A percentile compares a stretch with the other conserved stretches of the same genome.
These are phyloP conservation scores for Eremomyces bilateralis DNA, from an alignment of 495 filamentous ascomycete genomes.

Conservation along the genomic window DNA sequence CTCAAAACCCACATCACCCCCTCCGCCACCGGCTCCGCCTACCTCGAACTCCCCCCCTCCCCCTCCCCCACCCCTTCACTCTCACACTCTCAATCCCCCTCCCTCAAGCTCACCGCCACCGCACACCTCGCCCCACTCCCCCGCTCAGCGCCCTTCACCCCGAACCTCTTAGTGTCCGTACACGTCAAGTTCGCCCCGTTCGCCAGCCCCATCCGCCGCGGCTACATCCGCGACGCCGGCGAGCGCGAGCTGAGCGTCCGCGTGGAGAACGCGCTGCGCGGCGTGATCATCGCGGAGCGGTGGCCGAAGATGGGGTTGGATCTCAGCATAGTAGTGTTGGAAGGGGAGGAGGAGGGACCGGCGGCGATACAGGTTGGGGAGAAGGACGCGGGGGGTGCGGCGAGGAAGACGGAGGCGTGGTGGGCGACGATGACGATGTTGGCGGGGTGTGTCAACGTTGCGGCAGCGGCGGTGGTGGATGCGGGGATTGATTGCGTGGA, in stretches of 20 bases:
- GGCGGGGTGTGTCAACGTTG: slow-evolving; percentile 79
- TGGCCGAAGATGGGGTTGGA: slow-evolving; percentile 97
- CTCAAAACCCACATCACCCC: slow-evolving; percentile 82
- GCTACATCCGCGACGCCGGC: slow-evolving; percentile 65
- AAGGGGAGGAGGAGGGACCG: slow-evolving; percentile 63
- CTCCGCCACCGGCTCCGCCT: slow-evolving; percentile 83
- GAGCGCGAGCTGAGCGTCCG: slow-evolving; percentile 85
- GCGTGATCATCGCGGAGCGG: slow-evolving; percentile 71
- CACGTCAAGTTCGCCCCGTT: slow-evolving; percentile 95
- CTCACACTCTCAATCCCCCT: slow-evolving; percentile 27
- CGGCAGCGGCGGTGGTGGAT: slow-evolving; percentile 86
- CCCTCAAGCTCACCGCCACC: slow-evolving; percentile 73
- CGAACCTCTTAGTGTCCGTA: slow-evolving; percentile 72
- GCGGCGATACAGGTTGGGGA: slow-evolving; percentile 20
- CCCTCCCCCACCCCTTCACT: slow-evolving; percentile 16
- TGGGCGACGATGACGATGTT: slow-evolving; percentile 80
- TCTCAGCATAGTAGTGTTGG: slow-evolving; percentile 73
- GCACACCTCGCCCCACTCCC: slow-evolving; percentile 89
- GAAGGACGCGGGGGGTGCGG: slow-evolving; percentile 2
- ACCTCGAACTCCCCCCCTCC: slow-evolving; percentile 57
- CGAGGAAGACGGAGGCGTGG: slow-evolving; percentile 13
- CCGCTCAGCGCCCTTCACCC: slow-evolving; percentile 68
- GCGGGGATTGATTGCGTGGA: slow-evolving; percentile 93
- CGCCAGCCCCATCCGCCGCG: slow-evolving; percentile 56
- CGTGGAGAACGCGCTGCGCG: slow-evolving; percentile 70